These are phyloP conservation scores for Dactylellina haptotyla DNA, from an alignment of 2,329 filamentous ascomycete genomes.

Conservation along the genomic window DNA sequence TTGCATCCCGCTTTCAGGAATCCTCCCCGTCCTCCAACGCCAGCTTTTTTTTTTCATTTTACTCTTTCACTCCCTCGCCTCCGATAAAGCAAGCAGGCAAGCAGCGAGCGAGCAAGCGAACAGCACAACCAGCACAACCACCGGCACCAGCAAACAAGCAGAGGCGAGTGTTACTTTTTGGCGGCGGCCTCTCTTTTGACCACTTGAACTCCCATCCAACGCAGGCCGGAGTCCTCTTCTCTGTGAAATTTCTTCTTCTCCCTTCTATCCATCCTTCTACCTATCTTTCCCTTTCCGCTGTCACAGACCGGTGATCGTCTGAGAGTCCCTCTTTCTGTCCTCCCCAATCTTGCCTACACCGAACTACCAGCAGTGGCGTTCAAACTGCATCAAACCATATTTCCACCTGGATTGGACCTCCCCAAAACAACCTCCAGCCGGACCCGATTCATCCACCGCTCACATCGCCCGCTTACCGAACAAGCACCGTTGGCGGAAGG, in stretches of 20 bases:
- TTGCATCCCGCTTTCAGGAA: not conserved
- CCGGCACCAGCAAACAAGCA: no score
- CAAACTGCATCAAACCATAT: constrained; percentile 5
- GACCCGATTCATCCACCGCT: constrained; percentile 10
- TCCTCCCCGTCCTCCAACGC: not conserved
- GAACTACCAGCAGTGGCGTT: not conserved
- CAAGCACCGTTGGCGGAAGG: constrained; percentile 17
- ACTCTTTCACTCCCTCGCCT: no score
- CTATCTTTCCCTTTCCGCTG: not conserved
- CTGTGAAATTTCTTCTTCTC: no score
- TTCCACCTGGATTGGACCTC: constrained; percentile 29
- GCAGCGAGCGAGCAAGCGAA: no score
- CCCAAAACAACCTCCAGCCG: constrained; percentile 4
- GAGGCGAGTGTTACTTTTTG: no score
- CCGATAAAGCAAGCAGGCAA: no score
- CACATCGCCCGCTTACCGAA: constrained; percentile 1
- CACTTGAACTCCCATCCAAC: no score
- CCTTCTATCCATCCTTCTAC: no score
- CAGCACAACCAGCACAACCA: no score
- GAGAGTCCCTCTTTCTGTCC: not conserved
- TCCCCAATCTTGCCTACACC: not conserved
- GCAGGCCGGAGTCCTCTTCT: no score
- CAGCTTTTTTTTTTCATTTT: no score
- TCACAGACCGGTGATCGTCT: not conserved
- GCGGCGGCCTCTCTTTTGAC: not conserved